Evolutionary conservation across 495 filamentous ascomycete species (phyloP).

Genomic region (Chaetomium cochliodes): DNA sequence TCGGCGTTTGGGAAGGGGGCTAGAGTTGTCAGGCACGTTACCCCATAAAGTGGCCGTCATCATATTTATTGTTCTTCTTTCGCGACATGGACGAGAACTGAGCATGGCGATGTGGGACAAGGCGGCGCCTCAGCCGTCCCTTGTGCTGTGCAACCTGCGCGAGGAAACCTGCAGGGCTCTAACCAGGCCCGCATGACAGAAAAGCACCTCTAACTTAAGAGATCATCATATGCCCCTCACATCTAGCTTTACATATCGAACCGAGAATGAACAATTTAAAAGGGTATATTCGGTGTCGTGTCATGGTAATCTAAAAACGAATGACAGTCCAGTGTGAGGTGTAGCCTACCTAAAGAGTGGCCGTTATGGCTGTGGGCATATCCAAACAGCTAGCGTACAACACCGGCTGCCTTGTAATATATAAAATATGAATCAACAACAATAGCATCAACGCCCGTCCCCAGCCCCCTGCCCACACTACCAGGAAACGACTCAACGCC

Average conservation of each 20-base stretch:
- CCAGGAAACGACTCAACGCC: constrained; percentile 15
- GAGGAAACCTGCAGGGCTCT: no score
- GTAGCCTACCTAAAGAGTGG: neutral
- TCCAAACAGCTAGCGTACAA: neutral
- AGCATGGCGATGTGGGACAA: neutral
- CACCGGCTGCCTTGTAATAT: constrained; percentile 2
- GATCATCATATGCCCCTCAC: neutral
- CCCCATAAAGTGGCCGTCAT: neutral
- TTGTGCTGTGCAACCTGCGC: neutral
- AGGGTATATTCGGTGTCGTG: neutral
- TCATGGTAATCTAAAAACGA: constrained; percentile 9
- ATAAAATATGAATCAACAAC: constrained; percentile 1
- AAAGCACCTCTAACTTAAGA: neutral
- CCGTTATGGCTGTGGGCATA: neutral
- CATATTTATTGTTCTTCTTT: neutral
- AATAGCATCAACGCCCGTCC: constrained; percentile 18
- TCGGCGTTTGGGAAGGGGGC: constrained; percentile 14
- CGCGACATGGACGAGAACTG: neutral
- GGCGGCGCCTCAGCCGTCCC: neutral
- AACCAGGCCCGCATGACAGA: neutral
- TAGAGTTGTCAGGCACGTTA: neutral
- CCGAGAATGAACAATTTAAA: neutral
- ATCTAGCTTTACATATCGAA: no score
- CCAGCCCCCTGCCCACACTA: neutral
- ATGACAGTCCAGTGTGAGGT: neutral